phyloP scores from a whole-genome alignment of 768 basidiomycete genomes.

The Trametes meyenii region DNA sequence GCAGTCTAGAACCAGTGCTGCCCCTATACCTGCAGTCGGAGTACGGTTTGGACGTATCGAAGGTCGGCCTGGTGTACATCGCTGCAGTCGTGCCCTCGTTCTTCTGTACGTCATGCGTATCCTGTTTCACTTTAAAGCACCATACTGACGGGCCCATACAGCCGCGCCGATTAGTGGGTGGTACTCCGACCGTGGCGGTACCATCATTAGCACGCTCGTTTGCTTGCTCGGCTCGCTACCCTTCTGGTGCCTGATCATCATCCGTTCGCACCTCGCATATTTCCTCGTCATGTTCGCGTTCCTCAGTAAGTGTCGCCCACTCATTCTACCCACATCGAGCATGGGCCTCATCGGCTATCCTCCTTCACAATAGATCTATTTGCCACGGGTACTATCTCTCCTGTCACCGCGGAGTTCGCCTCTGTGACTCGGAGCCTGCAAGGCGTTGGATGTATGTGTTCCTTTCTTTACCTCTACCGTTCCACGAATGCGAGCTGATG shows the following conservation, averaged over 20 bases:
- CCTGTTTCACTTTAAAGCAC: not conserved
- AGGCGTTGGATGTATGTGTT: conserved; percentile 66
- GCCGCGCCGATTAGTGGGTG: conserved; percentile 65
- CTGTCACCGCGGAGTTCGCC: conserved; percentile 69
- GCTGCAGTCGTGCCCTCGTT: conserved; percentile 66
- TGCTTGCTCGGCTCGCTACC: conserved; percentile 58
- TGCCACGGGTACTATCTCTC: conserved; percentile 58
- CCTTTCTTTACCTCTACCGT: not conserved
- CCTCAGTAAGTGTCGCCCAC: conserved; percentile 47
- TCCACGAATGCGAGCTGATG: not conserved
- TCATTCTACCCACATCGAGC: not conserved
- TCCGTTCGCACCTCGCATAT: conserved; percentile 48
- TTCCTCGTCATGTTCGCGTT: conserved; percentile 55
- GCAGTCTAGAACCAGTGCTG: conserved; percentile 38
- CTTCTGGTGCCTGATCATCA: conserved; percentile 61
- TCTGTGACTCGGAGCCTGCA: conserved; percentile 55
- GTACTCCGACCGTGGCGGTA: conserved; percentile 55
- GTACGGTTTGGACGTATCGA: conserved; percentile 36
- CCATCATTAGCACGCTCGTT: conserved; percentile 54
- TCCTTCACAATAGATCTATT: conserved; percentile 54
- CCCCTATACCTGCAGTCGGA: conserved; percentile 39
- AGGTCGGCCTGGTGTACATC: conserved; percentile 69
- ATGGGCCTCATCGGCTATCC: not conserved
- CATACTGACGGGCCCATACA: conserved; percentile 26
- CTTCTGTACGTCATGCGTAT: conserved; percentile 50